Conservation (phyloP, 495 filamentous ascomycete genomes). For the Penicillium nucicola region DNA sequence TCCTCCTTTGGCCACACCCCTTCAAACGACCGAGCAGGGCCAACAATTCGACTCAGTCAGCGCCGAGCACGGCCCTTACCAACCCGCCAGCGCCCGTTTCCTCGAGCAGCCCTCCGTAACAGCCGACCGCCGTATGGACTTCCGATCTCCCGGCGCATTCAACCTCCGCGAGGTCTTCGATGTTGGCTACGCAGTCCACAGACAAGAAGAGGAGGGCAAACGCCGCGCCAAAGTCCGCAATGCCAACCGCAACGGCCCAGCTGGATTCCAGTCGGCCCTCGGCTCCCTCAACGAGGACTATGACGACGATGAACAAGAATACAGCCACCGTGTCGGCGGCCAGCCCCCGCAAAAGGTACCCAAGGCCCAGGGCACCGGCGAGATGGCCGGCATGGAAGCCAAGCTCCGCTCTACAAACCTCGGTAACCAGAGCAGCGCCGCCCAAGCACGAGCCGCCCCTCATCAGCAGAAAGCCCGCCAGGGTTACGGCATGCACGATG, state of each 20-base stretch:
- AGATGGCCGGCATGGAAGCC: slow-evolving; percentile 78
- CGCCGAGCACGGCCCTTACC: slow-evolving; percentile 40
- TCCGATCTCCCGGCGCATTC: slow-evolving; percentile 91
- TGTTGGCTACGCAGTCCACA: slow-evolving; percentile 92
- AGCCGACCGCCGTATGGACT: slow-evolving; percentile 73
- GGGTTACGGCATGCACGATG: slow-evolving; percentile 80
- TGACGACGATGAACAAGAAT: slow-evolving; percentile 59
- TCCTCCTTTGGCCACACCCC: slow-evolving; percentile 70
- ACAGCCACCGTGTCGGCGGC: slow-evolving; percentile 31
- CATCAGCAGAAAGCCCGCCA: slow-evolving; percentile 46
- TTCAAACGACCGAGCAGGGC: slow-evolving; percentile 39
- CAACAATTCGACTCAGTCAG: slow-evolving; percentile 31
- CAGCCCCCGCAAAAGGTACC: slow-evolving; percentile 65
- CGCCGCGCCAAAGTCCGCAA: slow-evolving; percentile 75
- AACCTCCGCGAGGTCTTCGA: slow-evolving; percentile 97
- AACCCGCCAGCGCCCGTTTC: slow-evolving; percentile 45
- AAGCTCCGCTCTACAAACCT: slow-evolving; percentile 81
- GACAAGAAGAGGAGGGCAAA: slow-evolving; percentile 94
- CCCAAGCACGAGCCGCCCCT: slow-evolving; percentile 56
- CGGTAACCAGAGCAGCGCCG: slow-evolving; percentile 49
- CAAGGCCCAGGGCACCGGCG: slow-evolving; percentile 49
- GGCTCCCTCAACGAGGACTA: slow-evolving; percentile 69
- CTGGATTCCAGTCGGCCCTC: slow-evolving; percentile 49
- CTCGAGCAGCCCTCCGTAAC: slow-evolving; percentile 48
- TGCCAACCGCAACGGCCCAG: slow-evolving; percentile 59